Conservation (phyloP, 169 alveolate genomes). For the Cystoisospora suis region DNA sequence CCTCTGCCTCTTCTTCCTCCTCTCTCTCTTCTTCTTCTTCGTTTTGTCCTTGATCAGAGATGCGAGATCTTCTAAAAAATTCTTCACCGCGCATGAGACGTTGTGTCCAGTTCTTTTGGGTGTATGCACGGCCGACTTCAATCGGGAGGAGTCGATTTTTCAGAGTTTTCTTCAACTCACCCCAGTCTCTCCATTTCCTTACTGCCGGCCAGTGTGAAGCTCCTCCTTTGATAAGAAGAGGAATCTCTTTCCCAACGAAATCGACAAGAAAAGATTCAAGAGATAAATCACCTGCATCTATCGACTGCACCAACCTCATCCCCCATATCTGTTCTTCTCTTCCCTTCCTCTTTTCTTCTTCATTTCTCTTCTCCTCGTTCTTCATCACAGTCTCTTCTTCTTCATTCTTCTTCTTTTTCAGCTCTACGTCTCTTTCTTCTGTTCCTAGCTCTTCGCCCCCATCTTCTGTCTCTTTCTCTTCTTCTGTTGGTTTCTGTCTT, state of each 20-base stretch:
- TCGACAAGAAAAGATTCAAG: neutral
- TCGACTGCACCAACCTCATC: neutral
- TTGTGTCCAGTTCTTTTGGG: conserved; percentile 61
- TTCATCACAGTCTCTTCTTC: neutral
- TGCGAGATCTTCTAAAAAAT: neutral
- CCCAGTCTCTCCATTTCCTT: conserved; percentile 3
- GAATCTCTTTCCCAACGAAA: neutral
- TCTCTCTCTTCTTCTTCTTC: neutral
- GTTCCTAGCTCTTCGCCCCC: too few relatives aligned
- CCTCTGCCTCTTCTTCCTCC: neutral
- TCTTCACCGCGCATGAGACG: conserved; percentile 54
- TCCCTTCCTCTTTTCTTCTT: too few relatives aligned
- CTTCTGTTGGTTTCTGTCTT: neutral
- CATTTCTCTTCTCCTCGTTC: neutral
- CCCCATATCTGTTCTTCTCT: too few relatives aligned
- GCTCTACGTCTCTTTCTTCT: neutral
- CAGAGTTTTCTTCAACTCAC: conserved; percentile 25
- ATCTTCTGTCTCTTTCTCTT: too few relatives aligned
- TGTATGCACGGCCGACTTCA: conserved; percentile 55
- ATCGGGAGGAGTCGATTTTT: conserved; percentile 47
- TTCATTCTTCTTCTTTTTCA: neutral
- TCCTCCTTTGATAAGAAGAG: conserved; percentile 6
- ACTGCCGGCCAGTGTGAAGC: conserved; percentile 18
- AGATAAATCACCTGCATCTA: neutral
- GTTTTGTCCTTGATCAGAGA: too few relatives aligned